Evolutionary conservation across 805 yeast species (phyloP), one percentile per base, ranked within the genome.

Genomic region (Candida fluviatilis): DNA sequence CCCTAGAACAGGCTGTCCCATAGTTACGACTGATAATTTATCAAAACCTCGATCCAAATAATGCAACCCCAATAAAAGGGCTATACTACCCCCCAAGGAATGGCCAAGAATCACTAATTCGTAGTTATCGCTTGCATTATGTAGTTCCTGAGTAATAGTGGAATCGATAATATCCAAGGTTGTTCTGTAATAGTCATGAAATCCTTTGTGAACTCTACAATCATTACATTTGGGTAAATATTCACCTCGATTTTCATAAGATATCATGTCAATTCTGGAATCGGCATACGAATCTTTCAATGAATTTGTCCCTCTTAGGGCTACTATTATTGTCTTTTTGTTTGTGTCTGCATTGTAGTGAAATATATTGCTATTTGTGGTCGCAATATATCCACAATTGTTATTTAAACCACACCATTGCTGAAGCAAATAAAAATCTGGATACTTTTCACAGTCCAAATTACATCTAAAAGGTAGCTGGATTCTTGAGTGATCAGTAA

Each of bases 1-100:
- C 2, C 75, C 76, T 5, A 66, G 40, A 16, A 66, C 52, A 0
- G 76, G 76, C 48, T 62, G 74, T 2, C 75, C 76, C 65, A 69
- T 57, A 1, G 75, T 68, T 4, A 67, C 58, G 28, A 70, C 33
- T 1, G 57, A 52, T 28, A 59, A 34, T 16, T 54, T 52, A 13
- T 58, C 53, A 38, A 48, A 59, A 2, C 70, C 69, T 36, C 56
- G 41, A 40, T 62, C 67, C 8, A 62, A 47, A 37, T 56, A 62
- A 38, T 66, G 62, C 12, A 69, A 48, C 5, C 63, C 63, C 10
- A 69, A 42, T 2, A 71, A 48, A 11, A 64, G 45, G 0, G 65
- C 69, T 23, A 69, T 59, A 2, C 71, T 56, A 3, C 75, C 75
- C 1, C 75, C 76, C 35, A 69, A 38, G 2, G 74, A 57, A 38